Evolutionary conservation across 768 basidiomycete species (phyloP).

Genomic region (Porphyrellus cyaneotinctus): DNA sequence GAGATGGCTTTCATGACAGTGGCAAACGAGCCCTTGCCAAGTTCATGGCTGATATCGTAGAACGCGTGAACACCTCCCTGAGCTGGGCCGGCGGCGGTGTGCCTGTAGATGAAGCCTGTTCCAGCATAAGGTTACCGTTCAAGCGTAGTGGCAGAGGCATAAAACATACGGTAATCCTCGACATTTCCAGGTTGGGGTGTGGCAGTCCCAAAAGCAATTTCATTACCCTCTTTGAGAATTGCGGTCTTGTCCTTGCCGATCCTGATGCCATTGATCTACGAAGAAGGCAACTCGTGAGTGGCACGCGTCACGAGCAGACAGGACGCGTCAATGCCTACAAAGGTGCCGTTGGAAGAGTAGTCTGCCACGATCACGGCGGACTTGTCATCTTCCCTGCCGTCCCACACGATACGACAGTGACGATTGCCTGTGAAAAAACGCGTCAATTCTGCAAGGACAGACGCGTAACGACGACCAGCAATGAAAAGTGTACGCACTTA

Average conservation of each 20-base stretch:
- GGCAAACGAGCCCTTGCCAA: conserved; percentile 91
- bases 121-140: background rate
- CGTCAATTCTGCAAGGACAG: conserved; percentile 17
- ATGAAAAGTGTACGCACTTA: conserved; percentile 49
- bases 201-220: conserved; percentile 77
- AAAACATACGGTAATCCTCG: conserved; percentile 72
- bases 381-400: conserved; percentile 30
- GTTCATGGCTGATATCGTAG: conserved; percentile 65
- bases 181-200: conserved; percentile 41
- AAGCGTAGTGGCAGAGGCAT: background rate
- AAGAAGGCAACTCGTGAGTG: conserved; percentile 7
- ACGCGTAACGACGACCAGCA: conserved; percentile 10
- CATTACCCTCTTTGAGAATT: conserved; percentile 62
- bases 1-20: conserved; percentile 82
- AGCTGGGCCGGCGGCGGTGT: conserved; percentile 48
- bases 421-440: conserved; percentile 35
- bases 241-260: conserved; percentile 38
- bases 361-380: conserved; percentile 34
- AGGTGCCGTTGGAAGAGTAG: conserved; percentile 44
- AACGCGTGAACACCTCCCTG: conserved; percentile 54
- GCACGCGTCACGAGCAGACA: conserved; percentile 1
- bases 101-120: conserved; percentile 69
- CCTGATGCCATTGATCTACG: conserved; percentile 38
- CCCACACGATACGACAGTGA: conserved; percentile 37
- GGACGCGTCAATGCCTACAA: conserved; percentile 27